Evolutionary conservation across 2,329 filamentous ascomycete genomes (phyloP).

Genomic region (Gliomastix tumulicola): DNA sequence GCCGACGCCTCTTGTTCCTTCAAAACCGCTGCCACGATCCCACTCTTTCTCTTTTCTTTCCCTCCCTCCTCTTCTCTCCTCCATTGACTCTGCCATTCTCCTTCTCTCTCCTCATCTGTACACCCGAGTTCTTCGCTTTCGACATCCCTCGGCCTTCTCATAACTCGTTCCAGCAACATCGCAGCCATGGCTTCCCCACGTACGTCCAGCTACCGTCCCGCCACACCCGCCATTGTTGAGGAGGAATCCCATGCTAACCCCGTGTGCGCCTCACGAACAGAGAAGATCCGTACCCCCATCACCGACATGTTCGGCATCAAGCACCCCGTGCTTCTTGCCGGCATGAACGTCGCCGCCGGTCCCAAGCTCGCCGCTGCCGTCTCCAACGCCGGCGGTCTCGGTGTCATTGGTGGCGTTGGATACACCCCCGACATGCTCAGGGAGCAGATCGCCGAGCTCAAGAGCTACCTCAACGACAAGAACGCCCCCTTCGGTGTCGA

Average conservation of each 20-base stretch:
- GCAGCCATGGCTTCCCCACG: conserved; percentile 8
- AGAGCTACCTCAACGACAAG: conserved; percentile 81
- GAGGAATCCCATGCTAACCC: background rate
- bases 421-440: conserved; percentile 97
- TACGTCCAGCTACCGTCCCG: conserved; percentile 6
- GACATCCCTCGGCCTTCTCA: too few relatives aligned
- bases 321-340: conserved; percentile 89
- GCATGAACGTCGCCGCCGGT: conserved; percentile 98
- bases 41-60: too few relatives aligned
- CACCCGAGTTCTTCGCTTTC: too few relatives aligned
- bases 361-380: conserved; percentile 95
- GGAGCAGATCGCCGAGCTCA: conserved; percentile 92
- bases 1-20: too few relatives aligned
- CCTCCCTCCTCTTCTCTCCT: background rate
- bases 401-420: conserved; percentile 90
- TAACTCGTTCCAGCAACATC: conserved; percentile 1
- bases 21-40: too few relatives aligned
- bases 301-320: conserved; percentile 98
- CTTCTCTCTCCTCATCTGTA: background rate
- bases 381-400: conserved; percentile 91
- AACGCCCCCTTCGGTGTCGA: conserved; percentile 94
- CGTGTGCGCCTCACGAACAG: conserved; percentile 11
- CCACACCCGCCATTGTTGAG: background rate
- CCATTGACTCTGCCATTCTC: too few relatives aligned
- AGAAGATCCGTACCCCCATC: conserved; percentile 73